Percentiles rank a stretch among this genome's conserved stretches.
Evolutionary conservation across 108 stramenopile genomes (phyloP).

Genomic region (Aurantiochytrium sp.): DNA sequence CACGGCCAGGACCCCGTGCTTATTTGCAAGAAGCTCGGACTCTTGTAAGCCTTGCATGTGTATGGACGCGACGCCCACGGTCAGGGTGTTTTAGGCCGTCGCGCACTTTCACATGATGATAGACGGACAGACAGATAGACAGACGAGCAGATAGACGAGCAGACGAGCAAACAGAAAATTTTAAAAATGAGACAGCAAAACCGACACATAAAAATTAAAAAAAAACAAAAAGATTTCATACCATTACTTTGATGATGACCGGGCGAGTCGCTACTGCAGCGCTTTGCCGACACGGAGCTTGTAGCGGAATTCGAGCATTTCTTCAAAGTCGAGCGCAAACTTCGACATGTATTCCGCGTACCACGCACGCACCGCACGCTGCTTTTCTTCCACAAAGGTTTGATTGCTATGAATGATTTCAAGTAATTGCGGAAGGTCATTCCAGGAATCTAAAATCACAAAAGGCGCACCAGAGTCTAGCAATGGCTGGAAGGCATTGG

Average conservation of each 20-base stretch:
- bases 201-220: too few relatives aligned
- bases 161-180: too few relatives aligned
- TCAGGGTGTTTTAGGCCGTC: too few relatives aligned
- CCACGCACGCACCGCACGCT: constrained; percentile 20
- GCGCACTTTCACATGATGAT: too few relatives aligned
- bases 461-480: constrained; percentile 25
- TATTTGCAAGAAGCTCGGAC: neutral
- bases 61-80: neutral
- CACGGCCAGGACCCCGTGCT: neutral
- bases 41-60: neutral
- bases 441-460: constrained; percentile 34
- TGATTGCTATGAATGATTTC: neutral
- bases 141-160: too few relatives aligned
- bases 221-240: too few relatives aligned
- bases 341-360: constrained; percentile 28
- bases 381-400: neutral
- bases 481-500: constrained; percentile 26
- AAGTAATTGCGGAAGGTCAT: neutral
- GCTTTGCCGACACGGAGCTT: neutral
- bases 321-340: constrained; percentile 4
- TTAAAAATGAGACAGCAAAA: too few relatives aligned
- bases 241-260: neutral
- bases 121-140: too few relatives aligned
- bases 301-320: neutral
- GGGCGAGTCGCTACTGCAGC: neutral